Percentiles rank a stretch among this genome's conserved stretches.
Conservation (phyloP, 495 filamentous ascomycete genomes). For the Daldinia bambusicola region DNA sequence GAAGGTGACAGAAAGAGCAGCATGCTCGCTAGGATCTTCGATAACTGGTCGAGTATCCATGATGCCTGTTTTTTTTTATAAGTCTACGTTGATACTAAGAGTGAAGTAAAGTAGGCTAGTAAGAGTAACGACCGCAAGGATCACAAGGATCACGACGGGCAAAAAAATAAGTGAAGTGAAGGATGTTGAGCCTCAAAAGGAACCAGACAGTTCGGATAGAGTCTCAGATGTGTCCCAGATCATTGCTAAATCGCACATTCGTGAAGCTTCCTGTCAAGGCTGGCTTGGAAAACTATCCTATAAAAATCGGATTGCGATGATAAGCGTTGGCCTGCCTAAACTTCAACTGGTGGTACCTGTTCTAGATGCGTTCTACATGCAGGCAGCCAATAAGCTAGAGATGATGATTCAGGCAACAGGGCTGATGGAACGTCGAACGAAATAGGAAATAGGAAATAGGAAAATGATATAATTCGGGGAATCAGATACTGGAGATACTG, state of each 20-base stretch:
- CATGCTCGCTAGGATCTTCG: constrained; percentile 76
- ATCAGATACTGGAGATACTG: constrained; percentile 6
- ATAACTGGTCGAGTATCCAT: constrained; percentile 95
- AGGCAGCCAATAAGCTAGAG: constrained; percentile 1
- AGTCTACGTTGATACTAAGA: constrained; percentile 11
- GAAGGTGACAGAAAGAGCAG: constrained; percentile 85
- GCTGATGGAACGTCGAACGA: constrained; percentile 14
- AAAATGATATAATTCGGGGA: constrained; percentile 11
- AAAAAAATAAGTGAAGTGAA: constrained; percentile 21
- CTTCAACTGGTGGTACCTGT: constrained; percentile 9
- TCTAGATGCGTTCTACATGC: background rate
- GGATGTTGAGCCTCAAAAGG: constrained; percentile 32
- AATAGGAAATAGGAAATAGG: background rate
- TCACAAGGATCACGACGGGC: constrained; percentile 2
- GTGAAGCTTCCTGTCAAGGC: constrained; percentile 22
- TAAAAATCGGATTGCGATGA: constrained; percentile 10
- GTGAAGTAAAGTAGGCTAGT: constrained; percentile 8
- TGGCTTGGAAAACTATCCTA: constrained; percentile 15
- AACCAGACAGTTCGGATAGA: constrained; percentile 32
- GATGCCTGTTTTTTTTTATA: constrained; percentile 41
- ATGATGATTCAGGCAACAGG: background rate
- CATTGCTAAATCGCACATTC: constrained; percentile 43
- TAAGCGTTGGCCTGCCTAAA: constrained; percentile 27
- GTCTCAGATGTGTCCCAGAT: constrained; percentile 27
- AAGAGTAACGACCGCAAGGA: constrained; percentile 10